Percentiles rank a stretch among this genome's conserved stretches.
phyloP scores from a whole-genome alignment of 306 rosid genomes.

The Sophora flavescens region DNA sequence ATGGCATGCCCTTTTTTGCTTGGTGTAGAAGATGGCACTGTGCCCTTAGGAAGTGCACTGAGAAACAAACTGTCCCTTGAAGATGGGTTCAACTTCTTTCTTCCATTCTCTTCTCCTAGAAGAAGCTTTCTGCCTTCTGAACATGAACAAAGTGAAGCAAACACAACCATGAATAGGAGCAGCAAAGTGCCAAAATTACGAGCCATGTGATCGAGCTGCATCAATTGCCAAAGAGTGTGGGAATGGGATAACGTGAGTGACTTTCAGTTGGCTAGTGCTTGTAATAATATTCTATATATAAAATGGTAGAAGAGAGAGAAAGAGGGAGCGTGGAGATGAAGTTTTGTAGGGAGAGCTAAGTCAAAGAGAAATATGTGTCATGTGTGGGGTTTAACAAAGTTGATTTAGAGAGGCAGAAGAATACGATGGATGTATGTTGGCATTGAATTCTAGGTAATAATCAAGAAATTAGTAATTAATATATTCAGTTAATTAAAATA shows the following conservation, averaged over 20 bases:
- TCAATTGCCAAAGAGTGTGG: background rate
- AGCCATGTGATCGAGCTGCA: slow-evolving; percentile 53
- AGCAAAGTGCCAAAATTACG: slow-evolving; percentile 42
- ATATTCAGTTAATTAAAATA: background rate
- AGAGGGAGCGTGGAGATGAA: background rate
- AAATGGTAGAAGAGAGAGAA: background rate
- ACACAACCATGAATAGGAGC: slow-evolving; percentile 49
- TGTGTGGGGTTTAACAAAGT: slow-evolving; percentile 17
- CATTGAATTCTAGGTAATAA: slow-evolving; percentile 1
- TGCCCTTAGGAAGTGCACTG: slow-evolving; percentile 78
- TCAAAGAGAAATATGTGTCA: slow-evolving; percentile 23
- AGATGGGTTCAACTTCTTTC: slow-evolving; percentile 8
- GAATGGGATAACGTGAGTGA: background rate
- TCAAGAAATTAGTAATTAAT: background rate
- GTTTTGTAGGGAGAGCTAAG: slow-evolving; percentile 13
- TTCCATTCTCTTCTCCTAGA: slow-evolving; percentile 16
- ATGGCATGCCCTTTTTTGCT: slow-evolving; percentile 69
- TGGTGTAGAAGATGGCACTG: slow-evolving; percentile 71
- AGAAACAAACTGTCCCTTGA: slow-evolving; percentile 54
- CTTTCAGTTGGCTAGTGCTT: background rate
- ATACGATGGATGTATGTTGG: background rate
- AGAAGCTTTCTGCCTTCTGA: slow-evolving; percentile 60
- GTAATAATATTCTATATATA: background rate
- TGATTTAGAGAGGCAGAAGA: slow-evolving; percentile 10
- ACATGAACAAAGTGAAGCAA: slow-evolving; percentile 47